Percentiles rank a stretch among this genome's conserved stretches.
Evolutionary conservation across 2,329 filamentous ascomycete species (phyloP).

Genomic region (Gliomastix tumulicola): DNA sequence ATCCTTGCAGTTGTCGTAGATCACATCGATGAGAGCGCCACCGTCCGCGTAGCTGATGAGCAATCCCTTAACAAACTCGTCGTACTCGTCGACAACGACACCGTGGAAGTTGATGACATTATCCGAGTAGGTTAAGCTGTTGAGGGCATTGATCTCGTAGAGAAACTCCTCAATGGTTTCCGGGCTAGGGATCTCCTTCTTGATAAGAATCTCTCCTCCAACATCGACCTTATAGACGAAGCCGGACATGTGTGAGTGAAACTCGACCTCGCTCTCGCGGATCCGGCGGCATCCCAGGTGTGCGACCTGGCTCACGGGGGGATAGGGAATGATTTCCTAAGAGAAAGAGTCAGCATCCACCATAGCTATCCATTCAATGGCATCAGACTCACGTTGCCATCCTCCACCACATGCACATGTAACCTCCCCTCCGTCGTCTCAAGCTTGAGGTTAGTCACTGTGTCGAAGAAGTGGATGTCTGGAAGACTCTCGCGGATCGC

Average conservation of each 20-base stretch:
- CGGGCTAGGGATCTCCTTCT: conserved; percentile 95
- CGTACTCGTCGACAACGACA: conserved; percentile 82
- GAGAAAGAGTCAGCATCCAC: not conserved
- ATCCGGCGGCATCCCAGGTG: conserved; percentile 63
- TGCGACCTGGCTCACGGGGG: conserved; percentile 62
- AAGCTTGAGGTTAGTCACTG: conserved; percentile 91
- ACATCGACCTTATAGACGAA: conserved; percentile 93
- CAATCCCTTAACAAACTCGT: conserved; percentile 76
- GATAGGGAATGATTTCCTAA: conserved; percentile 82
- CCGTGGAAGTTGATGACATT: conserved; percentile 84
- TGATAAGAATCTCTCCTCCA: conserved; percentile 67
- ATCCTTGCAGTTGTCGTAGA: conserved; percentile 69
- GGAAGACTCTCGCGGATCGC: conserved; percentile 83
- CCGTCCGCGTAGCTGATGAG: conserved; percentile 82
- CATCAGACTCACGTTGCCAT: conserved; percentile 59
- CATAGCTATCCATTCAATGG: not conserved
- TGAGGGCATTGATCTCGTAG: conserved; percentile 95
- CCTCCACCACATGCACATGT: conserved; percentile 96
- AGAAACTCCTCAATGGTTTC: conserved; percentile 95
- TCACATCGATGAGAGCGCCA: conserved; percentile 82
- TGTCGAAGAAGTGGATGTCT: conserved; percentile 95
- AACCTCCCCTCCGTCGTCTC: conserved; percentile 82
- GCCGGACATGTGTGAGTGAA: conserved; percentile 89
- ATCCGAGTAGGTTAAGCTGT: conserved; percentile 62
- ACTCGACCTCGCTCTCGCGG: conserved; percentile 68